Evolutionary conservation across 2,329 filamentous ascomycete species (phyloP).

Genomic region (Capronia americana): DNA sequence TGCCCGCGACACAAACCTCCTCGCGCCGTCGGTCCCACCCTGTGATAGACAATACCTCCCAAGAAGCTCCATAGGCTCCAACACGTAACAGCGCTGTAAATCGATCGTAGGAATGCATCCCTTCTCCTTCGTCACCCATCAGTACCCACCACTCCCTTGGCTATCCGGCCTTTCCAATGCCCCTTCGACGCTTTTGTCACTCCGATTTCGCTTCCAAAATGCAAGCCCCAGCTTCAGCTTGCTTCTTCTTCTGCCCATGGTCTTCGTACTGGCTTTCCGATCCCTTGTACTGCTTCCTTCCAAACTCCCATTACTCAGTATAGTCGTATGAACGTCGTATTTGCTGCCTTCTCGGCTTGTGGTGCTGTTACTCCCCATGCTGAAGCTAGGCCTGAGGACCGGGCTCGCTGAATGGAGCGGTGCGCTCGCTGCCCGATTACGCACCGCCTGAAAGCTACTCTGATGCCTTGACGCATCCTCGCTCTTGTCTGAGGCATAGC

Average conservation of each 20-base stretch:
- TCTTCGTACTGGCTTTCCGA: slow-evolving; percentile 34
- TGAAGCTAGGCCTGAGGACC: slow-evolving; percentile 32
- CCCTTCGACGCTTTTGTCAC: slow-evolving; percentile 28
- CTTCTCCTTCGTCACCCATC: slow-evolving; percentile 4
- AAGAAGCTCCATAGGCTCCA: slow-evolving; percentile 13
- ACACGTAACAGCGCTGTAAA: slow-evolving; percentile 14
- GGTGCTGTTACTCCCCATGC: slow-evolving; percentile 37
- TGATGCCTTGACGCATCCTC: slow-evolving; percentile 28
- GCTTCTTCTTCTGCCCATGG: slow-evolving; percentile 36
- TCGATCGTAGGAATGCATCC: background rate
- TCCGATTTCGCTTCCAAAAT: slow-evolving; percentile 38
- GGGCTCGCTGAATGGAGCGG: slow-evolving; percentile 31
- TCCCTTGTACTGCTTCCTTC: slow-evolving; percentile 26
- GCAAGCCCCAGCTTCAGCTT: slow-evolving; percentile 36
- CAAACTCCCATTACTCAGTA: slow-evolving; percentile 37
- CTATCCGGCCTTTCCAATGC: slow-evolving; percentile 26
- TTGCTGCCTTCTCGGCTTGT: slow-evolving; percentile 39
- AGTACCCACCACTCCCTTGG: slow-evolving; percentile 25
- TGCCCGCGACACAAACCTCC: slow-evolving; percentile 8
- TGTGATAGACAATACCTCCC: slow-evolving; percentile 15
- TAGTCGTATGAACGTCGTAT: slow-evolving; percentile 36
- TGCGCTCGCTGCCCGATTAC: slow-evolving; percentile 35
- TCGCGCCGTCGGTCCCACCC: background rate
- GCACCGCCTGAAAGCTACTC: slow-evolving; percentile 32
- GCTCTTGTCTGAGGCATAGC: slow-evolving; percentile 31